Evolutionary conservation across 106 monocot species (phyloP).

Genomic region (Apostasia shenzhenica): DNA sequence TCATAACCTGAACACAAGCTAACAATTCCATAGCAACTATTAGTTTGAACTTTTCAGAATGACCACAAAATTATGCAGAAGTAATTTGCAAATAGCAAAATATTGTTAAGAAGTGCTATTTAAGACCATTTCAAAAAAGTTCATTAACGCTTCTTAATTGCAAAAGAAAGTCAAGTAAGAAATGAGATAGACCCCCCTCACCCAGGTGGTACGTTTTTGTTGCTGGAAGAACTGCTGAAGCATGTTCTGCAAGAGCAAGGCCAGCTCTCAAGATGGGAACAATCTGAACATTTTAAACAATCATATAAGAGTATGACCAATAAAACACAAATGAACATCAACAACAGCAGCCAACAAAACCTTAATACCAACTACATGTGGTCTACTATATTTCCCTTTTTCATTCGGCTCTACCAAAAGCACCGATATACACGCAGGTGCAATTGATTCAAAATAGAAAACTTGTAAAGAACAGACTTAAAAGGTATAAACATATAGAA

Average conservation of each 20-base stretch:
- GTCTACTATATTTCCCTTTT: too few species aligned
- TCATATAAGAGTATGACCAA: conserved; percentile 1
- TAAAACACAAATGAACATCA: not conserved
- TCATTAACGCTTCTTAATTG: not conserved
- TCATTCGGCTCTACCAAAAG: too few species aligned
- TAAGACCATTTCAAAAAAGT: too few species aligned
- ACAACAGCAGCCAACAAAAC: too few species aligned
- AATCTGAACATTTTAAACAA: conserved; percentile 36
- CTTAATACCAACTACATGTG: too few species aligned
- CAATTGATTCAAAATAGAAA: too few species aligned
- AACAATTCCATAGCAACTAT: not conserved
- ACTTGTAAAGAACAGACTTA: too few species aligned
- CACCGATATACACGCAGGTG: too few species aligned
- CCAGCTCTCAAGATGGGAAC: conserved; percentile 94
- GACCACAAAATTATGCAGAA: not conserved
- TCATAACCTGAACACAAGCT: not conserved
- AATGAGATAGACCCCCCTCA: conserved; percentile 16
- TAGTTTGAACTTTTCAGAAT: not conserved
- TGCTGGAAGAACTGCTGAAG: conserved; percentile 74
- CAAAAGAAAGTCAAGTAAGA: not conserved
- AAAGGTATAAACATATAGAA: too few species aligned
- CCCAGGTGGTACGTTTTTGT: conserved; percentile 92
- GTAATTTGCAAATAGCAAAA: not conserved
- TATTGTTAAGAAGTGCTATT: not conserved
- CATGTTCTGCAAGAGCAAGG: conserved; percentile 82